Percentiles rank a stretch among this genome's conserved stretches.
Conservation (phyloP, 2,329 filamentous ascomycete species). For the Elsinoe perseae region DNA sequence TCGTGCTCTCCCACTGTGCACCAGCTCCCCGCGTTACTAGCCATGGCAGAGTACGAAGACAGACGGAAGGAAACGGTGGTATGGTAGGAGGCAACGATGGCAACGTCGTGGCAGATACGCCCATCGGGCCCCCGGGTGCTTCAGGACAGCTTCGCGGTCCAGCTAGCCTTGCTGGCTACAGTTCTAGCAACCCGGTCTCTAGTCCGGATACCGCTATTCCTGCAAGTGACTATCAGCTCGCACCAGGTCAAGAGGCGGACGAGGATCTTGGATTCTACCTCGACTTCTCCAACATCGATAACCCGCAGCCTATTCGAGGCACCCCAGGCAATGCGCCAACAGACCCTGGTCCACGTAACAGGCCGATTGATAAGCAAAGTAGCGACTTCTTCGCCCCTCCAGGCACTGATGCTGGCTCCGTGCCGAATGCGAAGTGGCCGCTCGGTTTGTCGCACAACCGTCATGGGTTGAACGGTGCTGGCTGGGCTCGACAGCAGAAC, state of each 20-base stretch:
- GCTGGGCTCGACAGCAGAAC: conserved; percentile 38
- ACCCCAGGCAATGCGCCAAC: conserved; percentile 30
- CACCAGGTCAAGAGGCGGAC: conserved; percentile 32
- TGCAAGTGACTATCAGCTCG: conserved; percentile 31
- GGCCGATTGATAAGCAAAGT: conserved; percentile 33
- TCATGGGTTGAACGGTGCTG: conserved; percentile 33
- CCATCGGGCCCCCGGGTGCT: conserved; percentile 28
- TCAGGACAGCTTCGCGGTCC: conserved; percentile 32
- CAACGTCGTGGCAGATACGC: conserved; percentile 18
- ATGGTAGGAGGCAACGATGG: conserved; percentile 6
- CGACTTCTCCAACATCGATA: conserved; percentile 32
- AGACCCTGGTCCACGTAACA: conserved; percentile 33
- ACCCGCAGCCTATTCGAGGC: conserved; percentile 37
- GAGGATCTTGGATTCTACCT: conserved; percentile 34
- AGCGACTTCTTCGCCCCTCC: conserved; percentile 35
- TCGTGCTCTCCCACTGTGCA: conserved; percentile 13
- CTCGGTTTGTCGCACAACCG: conserved; percentile 36
- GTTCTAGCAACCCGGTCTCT: conserved; percentile 27
- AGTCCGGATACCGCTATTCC: conserved; percentile 29
- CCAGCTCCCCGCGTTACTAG: neutral
- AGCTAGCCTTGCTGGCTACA: conserved; percentile 29
- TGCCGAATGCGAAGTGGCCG: conserved; percentile 37
- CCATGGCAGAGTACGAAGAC: neutral
- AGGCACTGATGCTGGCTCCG: conserved; percentile 33
- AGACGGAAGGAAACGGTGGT: conserved; percentile 1